Percentiles rank a stretch among this genome's conserved stretches.
Conservation (phyloP, 257 asterid species). For the Euphrasia confusa region DNA sequence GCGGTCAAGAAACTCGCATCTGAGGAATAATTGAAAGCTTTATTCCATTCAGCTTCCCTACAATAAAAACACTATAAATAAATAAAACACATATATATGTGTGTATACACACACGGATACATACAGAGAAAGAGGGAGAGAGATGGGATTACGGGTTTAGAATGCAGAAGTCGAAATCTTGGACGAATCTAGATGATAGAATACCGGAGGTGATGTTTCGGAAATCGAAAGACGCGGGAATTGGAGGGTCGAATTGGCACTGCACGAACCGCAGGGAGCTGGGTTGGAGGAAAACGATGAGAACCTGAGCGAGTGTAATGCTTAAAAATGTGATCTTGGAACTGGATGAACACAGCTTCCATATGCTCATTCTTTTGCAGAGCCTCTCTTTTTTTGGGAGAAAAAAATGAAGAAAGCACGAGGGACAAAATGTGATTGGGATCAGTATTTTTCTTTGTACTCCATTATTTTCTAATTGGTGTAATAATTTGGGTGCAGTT, state of each 20-base stretch:
- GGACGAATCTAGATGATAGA: conserved; percentile 43
- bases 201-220: conserved; percentile 47
- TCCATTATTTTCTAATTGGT: too few species aligned
- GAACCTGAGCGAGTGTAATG: not conserved
- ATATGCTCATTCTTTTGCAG: conserved; percentile 33
- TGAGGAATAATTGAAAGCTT: conserved; percentile 57
- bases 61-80: not conserved
- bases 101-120: not conserved
- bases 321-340: conserved; percentile 26
- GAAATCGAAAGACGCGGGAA: conserved; percentile 28
- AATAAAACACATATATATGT: not conserved
- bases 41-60: conserved; percentile 69
- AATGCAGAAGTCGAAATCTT: conserved; percentile 55
- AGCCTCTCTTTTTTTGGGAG: not conserved
- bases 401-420: too few species aligned
- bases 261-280: conserved; percentile 38
- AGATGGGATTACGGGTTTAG: conserved; percentile 43
- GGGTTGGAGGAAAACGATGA: conserved; percentile 16
- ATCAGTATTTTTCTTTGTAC: too few species aligned
- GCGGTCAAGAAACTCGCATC: conserved; percentile 57
- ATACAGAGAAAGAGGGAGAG: not conserved
- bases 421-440: too few species aligned
- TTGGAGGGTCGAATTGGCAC: conserved; percentile 39
- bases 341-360: conserved; percentile 25
- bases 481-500: too few species aligned